Base-by-base conservation (phyloP, 176 grass and related monocot species). In the Olyra latifolia region DNA sequence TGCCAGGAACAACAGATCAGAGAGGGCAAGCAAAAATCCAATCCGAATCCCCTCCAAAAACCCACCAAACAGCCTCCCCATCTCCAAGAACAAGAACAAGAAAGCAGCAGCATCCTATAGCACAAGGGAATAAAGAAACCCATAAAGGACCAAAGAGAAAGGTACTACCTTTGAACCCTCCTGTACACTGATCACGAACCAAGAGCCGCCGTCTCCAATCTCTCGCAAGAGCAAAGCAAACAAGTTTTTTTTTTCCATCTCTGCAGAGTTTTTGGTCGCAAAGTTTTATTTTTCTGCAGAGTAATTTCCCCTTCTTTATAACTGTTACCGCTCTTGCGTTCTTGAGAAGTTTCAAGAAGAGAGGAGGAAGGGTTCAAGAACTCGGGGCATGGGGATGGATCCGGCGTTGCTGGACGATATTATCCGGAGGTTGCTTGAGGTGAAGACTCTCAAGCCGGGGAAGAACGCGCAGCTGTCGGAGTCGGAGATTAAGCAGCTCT, bases 401-500 rank as follows among this genome's bases (percentile, higher is more conserved):
- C 86, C 80, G 76, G 77, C 8, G 58, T 55, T 89, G 73, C 81
- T 94, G 41, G 89, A 94, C 75, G 84, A 84, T 59, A 71, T 94
- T 71, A 91, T 94, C 67, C 61, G 68, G 46, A 69, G 89, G 42
- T 84, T 94, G 20, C 49, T 94, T 42, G 92, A 91, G 56, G 84
- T 87, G 71, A 91, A 82, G 80, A 86, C 60, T 59, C 54, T 80
- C 28, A 89, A 82, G 73, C 83, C 80, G 1, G 89, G 86, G 47
- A 94, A 89, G 86, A 83, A 89, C 80, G 92, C 78, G 60, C 86
- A 87, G 76, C 89, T 94, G 8, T 74, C 68, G 25, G 92, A 94
- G 68, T 77, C 83, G 38, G 92, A 94, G 86, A 91, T 91, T 71
- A 91, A 91, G 72, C 89, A 89, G 72, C 92, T 94, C 62, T 94